Conservation (phyloP, 169 alveolate species). For the Cryptosporidium bovis region DNA sequence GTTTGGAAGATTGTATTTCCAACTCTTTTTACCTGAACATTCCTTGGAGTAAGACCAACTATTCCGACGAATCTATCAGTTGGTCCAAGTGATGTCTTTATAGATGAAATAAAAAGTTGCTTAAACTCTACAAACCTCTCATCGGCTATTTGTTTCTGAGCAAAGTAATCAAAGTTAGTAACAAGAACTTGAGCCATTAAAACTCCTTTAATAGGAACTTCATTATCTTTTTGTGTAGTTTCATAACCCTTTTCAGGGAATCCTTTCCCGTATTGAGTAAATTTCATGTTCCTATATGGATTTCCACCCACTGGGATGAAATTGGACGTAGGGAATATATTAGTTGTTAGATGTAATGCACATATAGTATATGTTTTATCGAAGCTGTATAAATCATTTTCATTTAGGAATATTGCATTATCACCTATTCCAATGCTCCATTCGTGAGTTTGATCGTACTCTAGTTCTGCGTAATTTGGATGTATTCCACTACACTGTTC, state of each 20-base stretch:
- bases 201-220: conserved; percentile 41
- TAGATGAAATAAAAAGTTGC: conserved; percentile 32
- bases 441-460: background rate
- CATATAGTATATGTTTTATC: conserved; percentile 32
- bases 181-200: conserved; percentile 23
- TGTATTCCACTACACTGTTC: conserved; percentile 52
- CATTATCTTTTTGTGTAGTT: conserved; percentile 27
- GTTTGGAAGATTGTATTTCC: conserved; percentile 46
- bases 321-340: background rate
- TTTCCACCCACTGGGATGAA: conserved; percentile 36
- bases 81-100: conserved; percentile 37
- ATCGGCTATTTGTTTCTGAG: conserved; percentile 51
- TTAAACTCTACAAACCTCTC: conserved; percentile 42
- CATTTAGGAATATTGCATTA: conserved; percentile 33
- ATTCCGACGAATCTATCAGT: conserved; percentile 7
- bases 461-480: conserved; percentile 22
- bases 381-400: background rate
- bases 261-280: conserved; percentile 32
- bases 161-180: conserved; percentile 53
- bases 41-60: conserved; percentile 40
- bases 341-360: conserved; percentile 9
- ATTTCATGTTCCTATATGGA: conserved; percentile 24
- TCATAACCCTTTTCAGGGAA: conserved; percentile 41
- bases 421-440: conserved; percentile 60
- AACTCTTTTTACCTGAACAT: conserved; percentile 32